Evolutionary conservation across 768 basidiomycete species (phyloP).

Genomic region (Mycena albidolilacea): DNA sequence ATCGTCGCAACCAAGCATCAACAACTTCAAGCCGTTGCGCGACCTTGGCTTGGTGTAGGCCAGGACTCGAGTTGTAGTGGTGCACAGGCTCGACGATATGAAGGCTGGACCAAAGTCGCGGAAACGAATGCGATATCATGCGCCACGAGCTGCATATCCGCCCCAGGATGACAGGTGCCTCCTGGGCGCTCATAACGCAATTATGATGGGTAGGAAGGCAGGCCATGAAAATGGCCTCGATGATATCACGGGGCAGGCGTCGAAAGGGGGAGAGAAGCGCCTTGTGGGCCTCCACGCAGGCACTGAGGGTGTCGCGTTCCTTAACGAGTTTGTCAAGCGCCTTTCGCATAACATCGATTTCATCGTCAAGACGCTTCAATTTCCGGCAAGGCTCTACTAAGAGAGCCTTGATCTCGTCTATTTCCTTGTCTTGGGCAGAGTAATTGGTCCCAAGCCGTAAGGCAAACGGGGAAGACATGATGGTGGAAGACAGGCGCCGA

Average conservation of each 20-base stretch:
- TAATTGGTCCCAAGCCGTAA: slow-evolving; percentile 26
- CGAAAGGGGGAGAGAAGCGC: slow-evolving; percentile 14
- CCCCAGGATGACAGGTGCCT: slow-evolving; percentile 47
- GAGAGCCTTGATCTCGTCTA: slow-evolving; percentile 1
- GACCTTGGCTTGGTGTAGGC: background rate
- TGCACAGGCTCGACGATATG: slow-evolving; percentile 28
- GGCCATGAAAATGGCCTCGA: slow-evolving; percentile 30
- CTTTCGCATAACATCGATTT: slow-evolving; percentile 6
- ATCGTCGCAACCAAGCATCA: slow-evolving; percentile 16
- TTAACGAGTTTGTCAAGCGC: background rate
- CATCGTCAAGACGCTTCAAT: slow-evolving; percentile 4
- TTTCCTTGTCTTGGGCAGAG: slow-evolving; percentile 19
- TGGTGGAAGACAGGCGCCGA: too few species aligned
- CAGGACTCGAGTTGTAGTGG: background rate
- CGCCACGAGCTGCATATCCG: slow-evolving; percentile 51
- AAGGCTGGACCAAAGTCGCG: slow-evolving; percentile 45
- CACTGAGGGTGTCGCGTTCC: background rate
- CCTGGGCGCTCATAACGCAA: slow-evolving; percentile 38
- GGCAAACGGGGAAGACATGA: slow-evolving; percentile 12
- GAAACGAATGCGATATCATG: slow-evolving; percentile 38
- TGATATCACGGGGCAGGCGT: slow-evolving; percentile 22
- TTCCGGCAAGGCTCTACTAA: background rate
- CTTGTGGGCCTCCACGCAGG: slow-evolving; percentile 11
- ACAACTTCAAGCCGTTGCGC: slow-evolving; percentile 12
- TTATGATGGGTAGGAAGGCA: slow-evolving; percentile 37